phyloP scores from a whole-genome alignment of 2,329 filamentous ascomycete genomes.

The Coniella vitis region DNA sequence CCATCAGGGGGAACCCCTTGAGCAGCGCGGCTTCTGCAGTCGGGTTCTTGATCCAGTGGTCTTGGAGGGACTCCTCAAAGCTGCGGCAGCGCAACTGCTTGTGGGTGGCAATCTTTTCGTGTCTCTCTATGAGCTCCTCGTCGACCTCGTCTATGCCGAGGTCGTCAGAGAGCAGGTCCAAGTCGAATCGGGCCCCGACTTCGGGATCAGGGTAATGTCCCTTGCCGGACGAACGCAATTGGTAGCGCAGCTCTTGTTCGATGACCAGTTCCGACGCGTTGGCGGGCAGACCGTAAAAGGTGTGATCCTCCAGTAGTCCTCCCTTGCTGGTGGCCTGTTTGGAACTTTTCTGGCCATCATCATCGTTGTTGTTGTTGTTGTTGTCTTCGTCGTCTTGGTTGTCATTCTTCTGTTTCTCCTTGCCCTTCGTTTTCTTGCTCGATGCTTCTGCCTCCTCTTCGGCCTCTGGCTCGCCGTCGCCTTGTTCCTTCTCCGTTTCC shows the following conservation, averaged over 20 bases:
- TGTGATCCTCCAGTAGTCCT: neutral
- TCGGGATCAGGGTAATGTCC: neutral
- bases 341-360: neutral
- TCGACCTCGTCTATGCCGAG: neutral
- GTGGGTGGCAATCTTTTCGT: neutral
- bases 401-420: no score
- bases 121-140: neutral
- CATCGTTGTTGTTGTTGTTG: neutral
- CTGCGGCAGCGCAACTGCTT: neutral
- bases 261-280: no score
- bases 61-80: constrained; percentile 11
- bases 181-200: constrained; percentile 14
- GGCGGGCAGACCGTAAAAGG: constrained; percentile 5
- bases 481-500: no score
- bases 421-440: no score
- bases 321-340: neutral
- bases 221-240: neutral
- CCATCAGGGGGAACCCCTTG: constrained; percentile 27
- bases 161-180: constrained; percentile 9
- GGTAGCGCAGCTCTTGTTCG: neutral
- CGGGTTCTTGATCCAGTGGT: neutral
- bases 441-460: no score
- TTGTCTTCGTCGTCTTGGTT: neutral
- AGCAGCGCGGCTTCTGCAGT: constrained; percentile 3
- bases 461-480: no score